Evolutionary conservation across 2,329 filamentous ascomycete genomes (phyloP).

Genomic region (Cladosporium halotolerans): DNA sequence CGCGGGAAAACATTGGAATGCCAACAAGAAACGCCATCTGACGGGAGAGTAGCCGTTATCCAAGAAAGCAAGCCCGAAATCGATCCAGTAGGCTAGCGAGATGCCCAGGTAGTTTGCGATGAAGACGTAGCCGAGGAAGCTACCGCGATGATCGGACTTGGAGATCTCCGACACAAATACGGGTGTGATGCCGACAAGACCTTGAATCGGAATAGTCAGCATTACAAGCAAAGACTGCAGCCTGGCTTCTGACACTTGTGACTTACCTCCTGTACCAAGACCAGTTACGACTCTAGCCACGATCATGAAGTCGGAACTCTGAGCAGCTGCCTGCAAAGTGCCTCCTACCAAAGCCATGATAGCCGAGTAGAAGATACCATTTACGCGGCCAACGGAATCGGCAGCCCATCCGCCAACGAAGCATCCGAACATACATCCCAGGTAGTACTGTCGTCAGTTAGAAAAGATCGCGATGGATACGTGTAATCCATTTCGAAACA

Average conservation of each 20-base stretch:
- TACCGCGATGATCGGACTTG: slow-evolving; percentile 41
- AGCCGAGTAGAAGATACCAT: slow-evolving; percentile 43
- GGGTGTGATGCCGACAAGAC: slow-evolving; percentile 45
- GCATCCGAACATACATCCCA: slow-evolving; percentile 47
- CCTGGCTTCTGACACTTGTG: background rate
- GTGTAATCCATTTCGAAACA: background rate
- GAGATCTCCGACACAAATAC: slow-evolving; percentile 46
- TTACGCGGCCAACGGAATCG: slow-evolving; percentile 50
- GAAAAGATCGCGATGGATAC: background rate
- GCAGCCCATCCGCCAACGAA: slow-evolving; percentile 46
- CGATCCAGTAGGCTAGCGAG: slow-evolving; percentile 24
- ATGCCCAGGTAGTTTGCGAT: slow-evolving; percentile 50
- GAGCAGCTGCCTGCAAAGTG: slow-evolving; percentile 41
- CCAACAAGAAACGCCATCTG: slow-evolving; percentile 23
- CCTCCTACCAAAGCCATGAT: slow-evolving; percentile 46
- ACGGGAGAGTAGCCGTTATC: slow-evolving; percentile 19
- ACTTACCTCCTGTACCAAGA: slow-evolving; percentile 43
- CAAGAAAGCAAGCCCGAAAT: slow-evolving; percentile 21
- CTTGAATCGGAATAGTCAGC: slow-evolving; percentile 3
- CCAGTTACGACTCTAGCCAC: slow-evolving; percentile 47
- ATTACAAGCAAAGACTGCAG: slow-evolving; percentile 17
- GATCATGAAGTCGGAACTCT: slow-evolving; percentile 44
- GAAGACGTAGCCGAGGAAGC: slow-evolving; percentile 45
- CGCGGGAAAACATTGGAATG: slow-evolving; percentile 40
- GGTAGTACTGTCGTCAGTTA: slow-evolving; percentile 36